Percentiles rank a stretch among this genome's conserved stretches.
Conservation (phyloP, 2,329 filamentous ascomycete genomes). For the Colletotrichum scovillei region DNA sequence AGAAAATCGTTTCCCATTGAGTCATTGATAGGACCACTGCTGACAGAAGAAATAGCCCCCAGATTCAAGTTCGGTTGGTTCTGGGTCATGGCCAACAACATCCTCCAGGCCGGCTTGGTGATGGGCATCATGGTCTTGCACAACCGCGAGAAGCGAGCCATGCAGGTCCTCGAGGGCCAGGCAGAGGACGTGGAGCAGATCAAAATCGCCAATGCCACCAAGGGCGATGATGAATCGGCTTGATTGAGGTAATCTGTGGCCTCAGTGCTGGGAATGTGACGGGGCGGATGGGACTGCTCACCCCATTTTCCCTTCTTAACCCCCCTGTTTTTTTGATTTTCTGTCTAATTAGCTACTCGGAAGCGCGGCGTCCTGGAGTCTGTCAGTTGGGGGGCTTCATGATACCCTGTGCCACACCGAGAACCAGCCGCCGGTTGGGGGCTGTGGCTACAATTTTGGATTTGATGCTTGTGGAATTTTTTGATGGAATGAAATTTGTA, state of each 20-base stretch:
- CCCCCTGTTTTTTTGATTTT: neutral
- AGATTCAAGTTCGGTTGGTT: constrained; percentile 23
- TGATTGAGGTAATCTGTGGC: neutral
- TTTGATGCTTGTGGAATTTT: neutral
- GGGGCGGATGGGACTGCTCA: neutral
- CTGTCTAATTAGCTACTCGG: constrained; percentile 14
- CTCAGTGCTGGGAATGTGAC: too few relatives aligned
- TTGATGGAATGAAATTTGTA: too few relatives aligned
- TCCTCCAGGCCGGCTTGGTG: constrained; percentile 10
- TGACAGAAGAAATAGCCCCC: neutral
- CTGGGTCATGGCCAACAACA: constrained; percentile 25
- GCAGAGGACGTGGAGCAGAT: constrained; percentile 7
- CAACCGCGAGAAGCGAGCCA: constrained; percentile 19
- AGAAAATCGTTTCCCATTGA: neutral
- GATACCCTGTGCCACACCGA: constrained; percentile 15
- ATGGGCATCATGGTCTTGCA: constrained; percentile 29
- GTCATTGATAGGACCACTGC: neutral
- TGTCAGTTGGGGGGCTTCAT: constrained; percentile 25
- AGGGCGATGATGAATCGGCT: constrained; percentile 7
- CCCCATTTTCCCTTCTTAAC: neutral
- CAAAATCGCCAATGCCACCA: constrained; percentile 14
- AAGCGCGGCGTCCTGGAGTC: constrained; percentile 26
- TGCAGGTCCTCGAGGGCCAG: constrained; percentile 22
- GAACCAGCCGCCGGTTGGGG: constrained; percentile 11
- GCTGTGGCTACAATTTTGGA: constrained; percentile 10